Evolutionary conservation across 331 rosid species (phyloP).

Genomic region (Telfairia occidentalis): DNA sequence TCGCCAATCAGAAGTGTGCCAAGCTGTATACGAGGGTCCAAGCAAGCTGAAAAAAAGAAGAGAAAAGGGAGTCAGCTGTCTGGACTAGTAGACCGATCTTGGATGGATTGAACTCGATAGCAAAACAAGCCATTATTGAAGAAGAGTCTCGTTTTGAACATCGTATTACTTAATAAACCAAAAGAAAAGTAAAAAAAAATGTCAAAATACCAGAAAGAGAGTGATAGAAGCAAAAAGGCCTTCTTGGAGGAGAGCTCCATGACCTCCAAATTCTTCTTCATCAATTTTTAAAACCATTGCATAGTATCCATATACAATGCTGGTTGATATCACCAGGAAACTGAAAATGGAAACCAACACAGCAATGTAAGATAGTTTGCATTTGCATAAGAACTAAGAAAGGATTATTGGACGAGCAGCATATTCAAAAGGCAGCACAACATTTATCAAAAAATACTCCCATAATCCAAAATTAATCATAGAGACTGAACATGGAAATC

Average conservation of each 20-base stretch:
- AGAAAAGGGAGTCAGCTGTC: slow-evolving; percentile 11
- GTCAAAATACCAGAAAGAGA: slow-evolving; percentile 69
- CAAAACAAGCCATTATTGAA: background rate
- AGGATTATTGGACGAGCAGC: background rate
- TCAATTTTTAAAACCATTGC: slow-evolving; percentile 77
- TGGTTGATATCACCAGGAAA: slow-evolving; percentile 40
- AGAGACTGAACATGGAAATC: slow-evolving; percentile 10
- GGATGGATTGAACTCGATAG: background rate
- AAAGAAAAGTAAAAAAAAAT: background rate
- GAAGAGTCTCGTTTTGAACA: background rate
- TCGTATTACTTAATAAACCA: background rate
- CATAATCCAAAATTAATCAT: background rate
- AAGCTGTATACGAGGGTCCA: slow-evolving; percentile 91
- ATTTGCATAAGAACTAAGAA: background rate
- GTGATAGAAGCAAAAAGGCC: slow-evolving; percentile 91
- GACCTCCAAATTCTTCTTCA: slow-evolving; percentile 96
- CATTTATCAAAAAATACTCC: background rate
- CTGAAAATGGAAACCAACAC: slow-evolving; percentile 17
- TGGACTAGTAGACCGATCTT: background rate
- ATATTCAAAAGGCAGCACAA: background rate
- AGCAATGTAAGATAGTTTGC: background rate
- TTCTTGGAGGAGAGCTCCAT: slow-evolving; percentile 96
- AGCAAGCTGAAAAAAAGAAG: slow-evolving; percentile 52
- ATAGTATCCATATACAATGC: slow-evolving; percentile 53
- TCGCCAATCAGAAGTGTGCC: slow-evolving; percentile 69